These are phyloP conservation scores for Geotrichum candidum DNA, from an alignment of 1,139 yeast species.

Conservation along the genomic window DNA sequence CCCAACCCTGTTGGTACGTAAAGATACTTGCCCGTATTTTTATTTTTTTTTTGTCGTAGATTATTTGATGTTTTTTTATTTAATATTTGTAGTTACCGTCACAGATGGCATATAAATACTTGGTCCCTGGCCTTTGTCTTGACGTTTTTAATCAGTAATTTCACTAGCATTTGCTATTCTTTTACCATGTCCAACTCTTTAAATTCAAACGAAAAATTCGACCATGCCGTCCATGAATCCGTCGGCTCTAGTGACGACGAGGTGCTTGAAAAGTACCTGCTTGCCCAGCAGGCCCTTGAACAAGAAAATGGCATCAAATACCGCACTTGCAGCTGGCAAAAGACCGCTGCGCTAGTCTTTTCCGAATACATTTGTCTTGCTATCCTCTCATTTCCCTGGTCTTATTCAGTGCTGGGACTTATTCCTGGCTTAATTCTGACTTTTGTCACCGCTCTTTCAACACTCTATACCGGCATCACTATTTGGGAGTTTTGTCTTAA, in stretches of 20 bases:
- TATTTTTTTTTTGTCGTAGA: too few relatives aligned
- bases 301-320: constrained; percentile 41
- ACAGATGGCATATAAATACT: background rate
- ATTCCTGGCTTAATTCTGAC: constrained; percentile 55
- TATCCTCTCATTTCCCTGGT: constrained; percentile 60
- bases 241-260: constrained; percentile 13
- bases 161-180: background rate
- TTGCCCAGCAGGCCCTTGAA: constrained; percentile 30
- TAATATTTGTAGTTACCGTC: background rate
- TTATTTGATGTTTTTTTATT: background rate
- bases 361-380: constrained; percentile 60
- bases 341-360: constrained; percentile 52
- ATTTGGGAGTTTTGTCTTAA: constrained; percentile 51
- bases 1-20: too few relatives aligned
- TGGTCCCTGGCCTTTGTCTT: background rate
- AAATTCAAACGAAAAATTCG: background rate
- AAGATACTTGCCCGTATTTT: too few relatives aligned
- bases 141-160: background rate
- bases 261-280: constrained; percentile 31
- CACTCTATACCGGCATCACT: constrained; percentile 50
- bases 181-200: background rate
- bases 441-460: constrained; percentile 45
- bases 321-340: constrained; percentile 51
- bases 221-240: background rate
- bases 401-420: constrained; percentile 53